A percentile compares a stretch with the other conserved stretches of the same genome.
Evolutionary conservation across 768 basidiomycete species (phyloP).

Genomic region (Aureoboletus auriporus): DNA sequence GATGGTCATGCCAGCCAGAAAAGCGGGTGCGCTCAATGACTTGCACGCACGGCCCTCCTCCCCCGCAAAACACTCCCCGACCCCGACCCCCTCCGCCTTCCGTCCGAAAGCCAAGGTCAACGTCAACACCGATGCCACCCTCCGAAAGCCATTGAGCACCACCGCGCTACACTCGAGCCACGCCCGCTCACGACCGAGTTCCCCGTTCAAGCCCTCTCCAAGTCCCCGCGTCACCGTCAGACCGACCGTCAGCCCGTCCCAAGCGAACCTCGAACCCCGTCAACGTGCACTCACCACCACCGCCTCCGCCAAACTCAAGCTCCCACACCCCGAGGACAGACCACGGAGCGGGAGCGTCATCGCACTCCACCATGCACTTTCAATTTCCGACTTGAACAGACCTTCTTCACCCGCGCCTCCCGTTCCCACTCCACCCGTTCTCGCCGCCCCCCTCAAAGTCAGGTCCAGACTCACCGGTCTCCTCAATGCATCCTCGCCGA

Average conservation of each 20-base stretch:
- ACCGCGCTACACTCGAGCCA: conserved; percentile 18
- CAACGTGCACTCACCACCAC: conserved; percentile 30
- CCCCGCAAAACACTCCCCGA: conserved; percentile 37
- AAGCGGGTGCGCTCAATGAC: conserved; percentile 33
- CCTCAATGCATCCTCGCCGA: conserved; percentile 30
- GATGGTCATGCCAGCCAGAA: conserved; percentile 42
- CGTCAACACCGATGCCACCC: conserved; percentile 51
- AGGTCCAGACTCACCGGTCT: conserved; percentile 60
- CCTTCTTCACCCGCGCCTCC: conserved; percentile 12
- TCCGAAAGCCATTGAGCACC: conserved; percentile 25
- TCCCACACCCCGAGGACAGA: conserved; percentile 31
- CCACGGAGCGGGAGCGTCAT: conserved; percentile 28
- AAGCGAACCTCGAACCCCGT: conserved; percentile 22
- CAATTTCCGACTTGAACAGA: conserved; percentile 18
- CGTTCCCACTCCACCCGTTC: conserved; percentile 13
- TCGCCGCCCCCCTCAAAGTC: conserved; percentile 35
- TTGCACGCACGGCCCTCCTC: conserved; percentile 44
- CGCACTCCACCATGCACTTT: conserved; percentile 23
- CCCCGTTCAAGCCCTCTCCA: conserved; percentile 34
- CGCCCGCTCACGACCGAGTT: conserved; percentile 39
- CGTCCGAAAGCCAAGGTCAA: conserved; percentile 63
- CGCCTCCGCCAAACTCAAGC: conserved; percentile 19
- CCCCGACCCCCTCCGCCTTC: conserved; percentile 23
- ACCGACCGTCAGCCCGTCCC: conserved; percentile 19
- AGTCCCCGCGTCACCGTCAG: conserved; percentile 27